Conservation (phyloP, 495 filamentous ascomycete genomes). For the Echria macrotheca region DNA sequence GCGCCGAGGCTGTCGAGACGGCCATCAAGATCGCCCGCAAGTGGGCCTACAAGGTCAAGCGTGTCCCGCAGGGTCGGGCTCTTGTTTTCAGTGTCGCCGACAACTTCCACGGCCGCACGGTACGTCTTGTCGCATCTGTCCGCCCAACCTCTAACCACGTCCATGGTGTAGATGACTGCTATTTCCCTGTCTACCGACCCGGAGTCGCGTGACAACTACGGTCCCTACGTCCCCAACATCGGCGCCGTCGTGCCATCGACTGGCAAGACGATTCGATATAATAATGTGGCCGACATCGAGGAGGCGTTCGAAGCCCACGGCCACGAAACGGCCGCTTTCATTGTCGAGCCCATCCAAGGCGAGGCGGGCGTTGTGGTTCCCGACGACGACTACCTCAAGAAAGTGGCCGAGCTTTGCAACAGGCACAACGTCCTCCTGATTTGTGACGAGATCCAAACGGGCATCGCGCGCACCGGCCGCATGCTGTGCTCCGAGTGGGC, state of each 20-base stretch:
- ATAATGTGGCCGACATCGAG: constrained; percentile 75
- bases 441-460: constrained; percentile 97
- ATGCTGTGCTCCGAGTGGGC: constrained; percentile 94
- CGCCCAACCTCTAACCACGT: constrained; percentile 21
- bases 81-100: constrained; percentile 77
- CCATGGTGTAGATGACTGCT: constrained; percentile 68
- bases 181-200: constrained; percentile 93
- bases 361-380: constrained; percentile 97
- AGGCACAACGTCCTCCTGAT: constrained; percentile 92
- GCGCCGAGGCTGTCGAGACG: constrained; percentile 98
- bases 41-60: constrained; percentile 98
- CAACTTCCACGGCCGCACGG: constrained; percentile 96
- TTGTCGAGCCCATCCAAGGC: constrained; percentile 97
- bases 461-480: constrained; percentile 89
- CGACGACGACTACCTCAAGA: constrained; percentile 77
- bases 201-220: constrained; percentile 94
- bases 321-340: constrained; percentile 81
- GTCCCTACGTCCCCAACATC: constrained; percentile 86
- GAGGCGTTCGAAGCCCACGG: constrained; percentile 76
- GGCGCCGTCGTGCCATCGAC: constrained; percentile 75
- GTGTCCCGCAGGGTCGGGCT: constrained; percentile 78
- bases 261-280: constrained; percentile 72
- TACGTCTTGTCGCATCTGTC: constrained; percentile 39
- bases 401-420: constrained; percentile 81
- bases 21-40: constrained; percentile 96